These are phyloP conservation scores for Tetracentron sinense DNA, from an alignment of 164 flowering plant genomes.

Conservation along the genomic window DNA sequence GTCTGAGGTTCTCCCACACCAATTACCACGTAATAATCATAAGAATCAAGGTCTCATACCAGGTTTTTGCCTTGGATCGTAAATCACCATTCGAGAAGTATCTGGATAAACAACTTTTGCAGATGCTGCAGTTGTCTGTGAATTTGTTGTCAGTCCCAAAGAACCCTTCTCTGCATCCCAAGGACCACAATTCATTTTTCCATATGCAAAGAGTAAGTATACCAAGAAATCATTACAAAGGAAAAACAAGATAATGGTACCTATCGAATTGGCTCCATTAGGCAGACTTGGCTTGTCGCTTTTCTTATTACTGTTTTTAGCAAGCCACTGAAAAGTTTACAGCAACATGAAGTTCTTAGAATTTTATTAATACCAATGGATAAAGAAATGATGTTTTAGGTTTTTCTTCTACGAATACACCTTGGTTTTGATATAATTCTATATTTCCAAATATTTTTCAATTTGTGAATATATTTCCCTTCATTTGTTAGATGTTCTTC, in stretches of 20 bases:
- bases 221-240: constrained; percentile 5
- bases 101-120: constrained; percentile 64
- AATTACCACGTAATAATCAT: background rate
- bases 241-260: constrained; percentile 24
- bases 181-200: constrained; percentile 3
- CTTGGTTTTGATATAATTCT: no score
- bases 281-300: constrained; percentile 44
- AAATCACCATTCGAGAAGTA: constrained; percentile 63
- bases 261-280: constrained; percentile 47
- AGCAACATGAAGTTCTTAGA: background rate
- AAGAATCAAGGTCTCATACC: constrained; percentile 40
- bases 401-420: background rate
- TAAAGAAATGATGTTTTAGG: background rate
- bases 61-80: constrained; percentile 70
- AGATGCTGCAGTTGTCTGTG: constrained; percentile 28
- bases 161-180: constrained; percentile 41
- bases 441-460: no score
- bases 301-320: constrained; percentile 59
- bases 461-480: no score
- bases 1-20: background rate
- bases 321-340: constrained; percentile 64
- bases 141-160: constrained; percentile 30
- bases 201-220: background rate
- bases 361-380: background rate
- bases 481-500: no score